Evolutionary conservation across 164 flowering plant species (phyloP).

Genomic region (Chloranthus sessilifolius): DNA sequence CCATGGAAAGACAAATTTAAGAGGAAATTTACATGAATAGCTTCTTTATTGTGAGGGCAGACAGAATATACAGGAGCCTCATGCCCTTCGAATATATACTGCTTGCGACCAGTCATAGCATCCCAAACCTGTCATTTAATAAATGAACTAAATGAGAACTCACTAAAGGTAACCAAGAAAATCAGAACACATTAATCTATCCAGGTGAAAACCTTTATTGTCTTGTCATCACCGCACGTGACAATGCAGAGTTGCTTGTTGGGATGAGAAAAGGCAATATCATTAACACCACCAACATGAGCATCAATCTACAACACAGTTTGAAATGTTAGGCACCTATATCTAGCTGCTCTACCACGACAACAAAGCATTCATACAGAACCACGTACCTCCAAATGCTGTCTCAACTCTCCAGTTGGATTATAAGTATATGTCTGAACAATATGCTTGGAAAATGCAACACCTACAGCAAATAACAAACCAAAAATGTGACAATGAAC

Average conservation of each 20-base stretch:
- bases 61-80: slow-evolving; percentile 71
- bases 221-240: slow-evolving; percentile 71
- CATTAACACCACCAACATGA: slow-evolving; percentile 67
- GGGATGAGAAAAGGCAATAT: slow-evolving; percentile 57
- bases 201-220: slow-evolving; percentile 35
- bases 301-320: slow-evolving; percentile 48
- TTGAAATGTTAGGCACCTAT: no score
- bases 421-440: slow-evolving; percentile 41
- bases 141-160: no score
- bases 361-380: no score
- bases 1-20: background rate
- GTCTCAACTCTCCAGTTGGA: slow-evolving; percentile 40
- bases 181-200: no score
- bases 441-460: slow-evolving; percentile 54
- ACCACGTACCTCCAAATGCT: slow-evolving; percentile 45
- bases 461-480: slow-evolving; percentile 30
- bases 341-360: no score
- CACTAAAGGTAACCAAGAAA: background rate
- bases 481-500: background rate
- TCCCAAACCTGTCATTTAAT: slow-evolving; percentile 50
- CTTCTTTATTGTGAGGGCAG: slow-evolving; percentile 60
- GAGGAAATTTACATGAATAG: slow-evolving; percentile 47
- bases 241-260: slow-evolving; percentile 51
- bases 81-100: slow-evolving; percentile 61
- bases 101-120: slow-evolving; percentile 41